Conservation (phyloP, 768 basidiomycete genomes). For the Pseudohyphozyma bogoriensis region DNA sequence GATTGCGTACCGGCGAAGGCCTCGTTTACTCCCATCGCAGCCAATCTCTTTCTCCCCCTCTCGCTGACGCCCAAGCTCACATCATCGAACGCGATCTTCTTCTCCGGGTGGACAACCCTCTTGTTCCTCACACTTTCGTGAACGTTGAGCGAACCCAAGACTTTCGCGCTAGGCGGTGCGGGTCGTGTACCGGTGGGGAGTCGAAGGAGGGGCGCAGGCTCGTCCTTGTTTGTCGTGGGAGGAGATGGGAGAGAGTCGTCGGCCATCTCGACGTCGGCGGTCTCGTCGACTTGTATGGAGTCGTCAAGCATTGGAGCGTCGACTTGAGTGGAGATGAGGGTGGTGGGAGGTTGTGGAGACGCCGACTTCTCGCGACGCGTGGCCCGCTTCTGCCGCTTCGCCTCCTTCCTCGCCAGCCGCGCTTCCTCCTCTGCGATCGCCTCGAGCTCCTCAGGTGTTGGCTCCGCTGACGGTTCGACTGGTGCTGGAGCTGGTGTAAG, state of each 20-base stretch:
- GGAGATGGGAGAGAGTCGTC: slow-evolving; percentile 11
- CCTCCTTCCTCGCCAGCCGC: slow-evolving; percentile 4
- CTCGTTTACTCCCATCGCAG: slow-evolving; percentile 69
- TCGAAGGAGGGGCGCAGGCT: slow-evolving; percentile 46
- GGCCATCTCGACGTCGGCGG: too few species aligned
- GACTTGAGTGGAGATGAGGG: slow-evolving; percentile 7
- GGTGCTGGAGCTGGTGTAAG: not conserved
- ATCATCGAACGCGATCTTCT: slow-evolving; percentile 44
- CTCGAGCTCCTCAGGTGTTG: slow-evolving; percentile 14
- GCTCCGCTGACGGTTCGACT: slow-evolving; percentile 6
- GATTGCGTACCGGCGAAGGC: slow-evolving; percentile 84
- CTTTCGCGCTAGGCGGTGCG: slow-evolving; percentile 56
- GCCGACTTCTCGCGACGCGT: slow-evolving; percentile 35
- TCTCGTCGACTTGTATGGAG: not conserved
- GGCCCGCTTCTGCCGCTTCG: slow-evolving; percentile 9
- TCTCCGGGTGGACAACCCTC: slow-evolving; percentile 54
- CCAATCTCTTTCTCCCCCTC: slow-evolving; percentile 53
- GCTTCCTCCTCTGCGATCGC: slow-evolving; percentile 3
- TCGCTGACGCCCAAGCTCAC: slow-evolving; percentile 48
- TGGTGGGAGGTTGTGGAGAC: slow-evolving; percentile 12
- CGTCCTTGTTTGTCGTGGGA: not conserved
- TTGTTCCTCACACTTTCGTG: slow-evolving; percentile 63
- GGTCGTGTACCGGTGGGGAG: slow-evolving; percentile 63
- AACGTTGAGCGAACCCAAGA: slow-evolving; percentile 67
- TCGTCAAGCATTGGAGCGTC: not conserved